Evolutionary conservation across 2,329 filamentous ascomycete species (phyloP), one percentile per base, ranked within the genome.

Genomic region (Aciculosporium take): DNA sequence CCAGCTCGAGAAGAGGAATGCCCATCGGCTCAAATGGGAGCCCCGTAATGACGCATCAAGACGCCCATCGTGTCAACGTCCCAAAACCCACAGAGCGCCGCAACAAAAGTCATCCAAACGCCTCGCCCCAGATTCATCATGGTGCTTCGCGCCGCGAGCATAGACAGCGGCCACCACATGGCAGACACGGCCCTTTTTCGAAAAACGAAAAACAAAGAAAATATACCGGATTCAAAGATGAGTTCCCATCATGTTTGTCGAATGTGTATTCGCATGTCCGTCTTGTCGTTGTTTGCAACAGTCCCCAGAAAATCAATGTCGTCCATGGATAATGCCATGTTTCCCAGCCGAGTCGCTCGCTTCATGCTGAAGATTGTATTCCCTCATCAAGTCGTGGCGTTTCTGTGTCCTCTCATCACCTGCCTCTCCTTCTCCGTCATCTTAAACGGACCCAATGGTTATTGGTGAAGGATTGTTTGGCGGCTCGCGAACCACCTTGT

Each of bases 61-160:
- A n/a, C n/a, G n/a, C 31, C 28, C 37, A 27, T 13, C 10, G 7
- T 35, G 23, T 28, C 25, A 37, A 30, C 17, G n/a, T 24, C 37
- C 30, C 13, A 18, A 3, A 28, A 28, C 32, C 33, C 20, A 29
- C 28, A 36, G n/a, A n/a, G 37, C 37, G 40, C 40, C 40, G 10
- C 30, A n/a, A 37, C 37, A 40, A 29, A 42, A 42, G 32, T 45
- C 17, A 37, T 45, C 37, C 40, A 40, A 43, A 45, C 43, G 40
- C 43, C 43, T 33, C 32, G 35, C 41, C 36, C 39, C 36, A 40
- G 13, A 34, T 39, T n/a, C 4, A 27, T 37, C 37, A 41, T 28
- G 31, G 28, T 20, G 23, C 27, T 28, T 24, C 28, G n/a, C 9
- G 23, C 20, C 23, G 21, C 10, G n/a, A 8, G 18, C 13, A 40